phyloP scores from a whole-genome alignment of 805 yeast species.

The Pichia cephalocereana region DNA sequence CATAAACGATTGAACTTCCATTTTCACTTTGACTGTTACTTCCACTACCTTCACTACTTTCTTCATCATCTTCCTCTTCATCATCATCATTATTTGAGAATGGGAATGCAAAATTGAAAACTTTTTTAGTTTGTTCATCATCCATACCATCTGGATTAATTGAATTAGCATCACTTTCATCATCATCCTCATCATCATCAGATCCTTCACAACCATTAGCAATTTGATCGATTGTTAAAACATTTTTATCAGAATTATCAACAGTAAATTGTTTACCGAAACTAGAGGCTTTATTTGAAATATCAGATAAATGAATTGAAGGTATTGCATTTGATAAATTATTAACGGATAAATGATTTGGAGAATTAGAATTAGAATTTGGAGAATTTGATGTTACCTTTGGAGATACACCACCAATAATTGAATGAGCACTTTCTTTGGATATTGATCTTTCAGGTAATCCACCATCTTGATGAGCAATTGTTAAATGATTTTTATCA shows the following conservation, averaged over 20 bases:
- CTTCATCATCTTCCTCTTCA: not conserved
- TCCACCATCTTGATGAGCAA: too few relatives aligned
- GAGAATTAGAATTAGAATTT: too few relatives aligned
- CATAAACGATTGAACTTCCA: not conserved
- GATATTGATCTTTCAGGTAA: too few relatives aligned
- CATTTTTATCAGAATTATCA: not conserved
- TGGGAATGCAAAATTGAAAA: slow-evolving; percentile 51
- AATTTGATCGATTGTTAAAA: not conserved
- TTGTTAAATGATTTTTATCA: too few relatives aligned
- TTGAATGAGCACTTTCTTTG: slow-evolving; percentile 8
- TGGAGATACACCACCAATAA: slow-evolving; percentile 11
- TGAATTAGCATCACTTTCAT: slow-evolving; percentile 17
- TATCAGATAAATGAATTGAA: not conserved
- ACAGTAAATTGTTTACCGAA: not conserved
- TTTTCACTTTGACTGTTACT: not conserved
- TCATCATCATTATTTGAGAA: slow-evolving; percentile 20
- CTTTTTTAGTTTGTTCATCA: slow-evolving; percentile 17
- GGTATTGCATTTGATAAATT: not conserved
- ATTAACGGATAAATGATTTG: too few relatives aligned
- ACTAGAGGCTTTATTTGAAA: too few relatives aligned
- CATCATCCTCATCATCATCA: slow-evolving; percentile 21
- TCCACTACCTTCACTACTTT: not conserved
- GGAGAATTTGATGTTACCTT: not conserved
- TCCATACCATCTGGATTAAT: slow-evolving; percentile 17
- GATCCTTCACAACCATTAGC: slow-evolving; percentile 3